Percentiles rank a stretch among this genome's conserved stretches.
phyloP scores from a whole-genome alignment of 108 stramenopile species.

The Stephanodiscus triporus region DNA sequence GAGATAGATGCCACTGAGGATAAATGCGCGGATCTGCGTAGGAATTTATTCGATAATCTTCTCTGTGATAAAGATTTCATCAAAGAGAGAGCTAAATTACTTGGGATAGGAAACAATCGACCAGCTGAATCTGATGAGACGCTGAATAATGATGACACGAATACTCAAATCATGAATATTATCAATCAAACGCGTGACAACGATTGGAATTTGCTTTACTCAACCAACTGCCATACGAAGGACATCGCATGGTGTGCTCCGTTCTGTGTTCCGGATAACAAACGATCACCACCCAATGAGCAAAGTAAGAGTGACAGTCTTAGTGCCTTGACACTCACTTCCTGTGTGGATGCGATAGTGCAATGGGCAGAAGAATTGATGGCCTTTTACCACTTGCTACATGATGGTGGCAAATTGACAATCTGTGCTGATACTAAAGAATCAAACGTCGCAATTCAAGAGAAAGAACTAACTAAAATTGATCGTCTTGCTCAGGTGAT shows the following conservation, averaged over 20 bases:
- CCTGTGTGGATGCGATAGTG: constrained; percentile 32
- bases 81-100: constrained; percentile 20
- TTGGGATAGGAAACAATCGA: constrained; percentile 28
- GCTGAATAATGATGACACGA: not conserved
- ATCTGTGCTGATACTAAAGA: not conserved
- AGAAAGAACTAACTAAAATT: not conserved
- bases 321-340: not conserved
- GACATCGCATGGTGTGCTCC: constrained; percentile 47
- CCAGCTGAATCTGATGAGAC: constrained; percentile 6
- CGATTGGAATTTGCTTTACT: constrained; percentile 21
- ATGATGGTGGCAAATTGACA: constrained; percentile 22
- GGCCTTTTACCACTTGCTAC: constrained; percentile 1
- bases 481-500: not conserved
- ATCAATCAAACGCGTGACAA: constrained; percentile 18
- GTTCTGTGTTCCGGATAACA: constrained; percentile 5
- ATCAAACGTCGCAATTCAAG: no score
- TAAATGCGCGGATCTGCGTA: constrained; percentile 1
- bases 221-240: constrained; percentile 31
- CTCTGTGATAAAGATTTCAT: constrained; percentile 28
- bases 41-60: constrained; percentile 27
- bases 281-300: not conserved
- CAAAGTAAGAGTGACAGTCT: not conserved
- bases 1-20: not conserved
- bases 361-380: constrained; percentile 24
- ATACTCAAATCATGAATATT: constrained; percentile 6